These are phyloP conservation scores for Aspergillus persii DNA, from an alignment of 2,329 filamentous ascomycete genomes.

Conservation along the genomic window DNA sequence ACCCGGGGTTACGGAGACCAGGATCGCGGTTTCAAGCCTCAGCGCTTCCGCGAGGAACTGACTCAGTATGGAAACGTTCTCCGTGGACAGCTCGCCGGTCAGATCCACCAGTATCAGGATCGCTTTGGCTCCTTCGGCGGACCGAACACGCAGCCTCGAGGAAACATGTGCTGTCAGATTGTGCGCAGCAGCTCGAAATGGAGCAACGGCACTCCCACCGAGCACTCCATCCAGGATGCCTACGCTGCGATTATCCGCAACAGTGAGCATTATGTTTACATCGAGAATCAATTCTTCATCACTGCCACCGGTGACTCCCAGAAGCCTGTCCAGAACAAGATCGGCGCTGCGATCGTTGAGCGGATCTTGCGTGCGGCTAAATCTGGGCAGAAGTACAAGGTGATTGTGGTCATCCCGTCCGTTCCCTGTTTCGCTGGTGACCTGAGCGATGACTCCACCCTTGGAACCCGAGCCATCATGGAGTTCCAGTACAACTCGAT, in stretches of 20 bases:
- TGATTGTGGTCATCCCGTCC: constrained; percentile 86
- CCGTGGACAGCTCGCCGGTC: constrained; percentile 40
- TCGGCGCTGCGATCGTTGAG: constrained; percentile 90
- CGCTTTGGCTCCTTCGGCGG: constrained; percentile 26
- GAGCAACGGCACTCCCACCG: constrained; percentile 84
- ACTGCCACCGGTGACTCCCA: constrained; percentile 87
- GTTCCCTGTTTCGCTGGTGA: constrained; percentile 95
- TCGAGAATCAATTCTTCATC: constrained; percentile 99
- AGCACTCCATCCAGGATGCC: constrained; percentile 82
- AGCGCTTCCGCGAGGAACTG: constrained; percentile 39
- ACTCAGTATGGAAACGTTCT: constrained; percentile 38
- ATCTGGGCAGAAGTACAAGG: constrained; percentile 80
- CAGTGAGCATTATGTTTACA: constrained; percentile 91
- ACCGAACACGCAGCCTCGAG: constrained; percentile 22
- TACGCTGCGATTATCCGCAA: constrained; percentile 81
- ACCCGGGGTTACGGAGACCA: constrained; percentile 32
- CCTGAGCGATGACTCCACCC: constrained; percentile 75
- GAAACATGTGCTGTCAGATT: constrained; percentile 41
- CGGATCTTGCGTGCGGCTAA: constrained; percentile 77
- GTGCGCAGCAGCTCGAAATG: constrained; percentile 87
- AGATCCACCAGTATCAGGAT: constrained; percentile 47
- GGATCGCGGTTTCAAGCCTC: constrained; percentile 33
- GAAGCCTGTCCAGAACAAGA: constrained; percentile 79
- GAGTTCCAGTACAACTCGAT: constrained; percentile 98
- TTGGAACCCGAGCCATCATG: constrained; percentile 92